Evolutionary conservation across 2,329 filamentous ascomycete genomes (phyloP).

Genomic region (Chaetoscypha palmicola): DNA sequence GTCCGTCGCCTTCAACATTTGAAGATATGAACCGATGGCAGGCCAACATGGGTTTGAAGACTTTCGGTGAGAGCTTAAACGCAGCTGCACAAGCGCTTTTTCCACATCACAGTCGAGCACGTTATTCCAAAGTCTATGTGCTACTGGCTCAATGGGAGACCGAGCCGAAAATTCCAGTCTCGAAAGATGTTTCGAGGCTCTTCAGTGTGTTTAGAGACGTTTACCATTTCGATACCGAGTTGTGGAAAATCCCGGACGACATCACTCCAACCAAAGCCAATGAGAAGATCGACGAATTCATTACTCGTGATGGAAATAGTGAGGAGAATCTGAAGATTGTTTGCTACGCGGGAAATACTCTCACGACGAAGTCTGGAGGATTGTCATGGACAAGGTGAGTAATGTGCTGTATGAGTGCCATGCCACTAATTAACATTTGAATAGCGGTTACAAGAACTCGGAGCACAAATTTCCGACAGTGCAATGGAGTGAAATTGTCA

Average conservation of each 20-base stretch:
- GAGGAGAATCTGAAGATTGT: constrained; percentile 22
- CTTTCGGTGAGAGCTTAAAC: constrained; percentile 18
- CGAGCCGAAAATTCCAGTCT: constrained; percentile 10
- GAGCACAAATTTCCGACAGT: constrained; percentile 9
- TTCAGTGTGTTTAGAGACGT: constrained; percentile 17
- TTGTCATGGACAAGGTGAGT: constrained; percentile 19
- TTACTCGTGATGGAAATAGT: constrained; percentile 12
- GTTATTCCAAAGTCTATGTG: constrained; percentile 20
- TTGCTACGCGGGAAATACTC: constrained; percentile 19
- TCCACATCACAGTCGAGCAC: constrained; percentile 9
- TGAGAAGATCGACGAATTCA: constrained; percentile 16
- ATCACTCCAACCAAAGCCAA: constrained; percentile 9
- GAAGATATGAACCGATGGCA: constrained; percentile 18
- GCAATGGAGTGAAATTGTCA: constrained; percentile 18
- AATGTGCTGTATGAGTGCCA: background rate
- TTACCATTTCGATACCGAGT: constrained; percentile 19
- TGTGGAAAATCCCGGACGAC: constrained; percentile 18
- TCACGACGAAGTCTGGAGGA: constrained; percentile 7
- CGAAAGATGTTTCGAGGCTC: constrained; percentile 13
- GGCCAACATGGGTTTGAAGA: constrained; percentile 16
- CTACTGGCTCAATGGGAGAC: constrained; percentile 20
- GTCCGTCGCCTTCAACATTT: no score
- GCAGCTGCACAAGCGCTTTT: constrained; percentile 21
- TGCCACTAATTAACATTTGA: background rate
- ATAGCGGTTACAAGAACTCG: constrained; percentile 6